Evolutionary conservation across 805 yeast genomes (phyloP), one percentile per base, ranked within the genome.

Genomic region (Yamadazyma insecticola): DNA sequence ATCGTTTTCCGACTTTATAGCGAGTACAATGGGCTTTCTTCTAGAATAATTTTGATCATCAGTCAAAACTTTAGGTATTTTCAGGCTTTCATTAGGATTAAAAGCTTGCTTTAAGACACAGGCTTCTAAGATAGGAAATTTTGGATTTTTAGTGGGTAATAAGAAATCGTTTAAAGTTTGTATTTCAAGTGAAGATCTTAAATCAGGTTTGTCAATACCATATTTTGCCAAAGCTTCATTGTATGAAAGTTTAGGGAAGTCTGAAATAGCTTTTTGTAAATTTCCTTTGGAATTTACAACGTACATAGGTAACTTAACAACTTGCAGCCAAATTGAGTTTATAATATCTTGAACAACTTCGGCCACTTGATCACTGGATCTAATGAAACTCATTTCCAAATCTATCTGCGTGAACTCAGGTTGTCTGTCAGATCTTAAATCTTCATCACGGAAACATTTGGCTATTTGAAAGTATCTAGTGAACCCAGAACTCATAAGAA

Each of bases 341-440:
- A 87, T 71, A 0, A 83, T 51, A 10, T 61, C 59, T 46, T 81
- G 83, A 2, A 90, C 77, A 0, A 76, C 78, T 0, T 51, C 35
- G 53, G 75, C 78, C 5, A 92, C 94, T 36, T 63, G 67, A 43
- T 84, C 85, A 11, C 66, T 60, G 19, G 76, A 75, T 40, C 68
- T 67, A 3, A 89, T 80, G 62, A 81, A 92, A 13, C 89, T 74
- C 90, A 92, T 81, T 55, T 92, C 99, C 58, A 92, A 46, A 66
- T 92, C 99, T n/a, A 92, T 62, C 58, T 92, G 99, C 1, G 98
- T 92, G 54, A 92, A 92, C 53, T 92, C 98, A 0, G 97, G 97
- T 57, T 92, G 98, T 56, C 98, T 74, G 55, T 92, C 98, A 1
- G 86, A 79, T 37, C 99, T 71, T 35, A 92, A 68, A 58, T 92